Conservation (phyloP, 148 eudicot genomes). For the Limonium bicolor region DNA sequence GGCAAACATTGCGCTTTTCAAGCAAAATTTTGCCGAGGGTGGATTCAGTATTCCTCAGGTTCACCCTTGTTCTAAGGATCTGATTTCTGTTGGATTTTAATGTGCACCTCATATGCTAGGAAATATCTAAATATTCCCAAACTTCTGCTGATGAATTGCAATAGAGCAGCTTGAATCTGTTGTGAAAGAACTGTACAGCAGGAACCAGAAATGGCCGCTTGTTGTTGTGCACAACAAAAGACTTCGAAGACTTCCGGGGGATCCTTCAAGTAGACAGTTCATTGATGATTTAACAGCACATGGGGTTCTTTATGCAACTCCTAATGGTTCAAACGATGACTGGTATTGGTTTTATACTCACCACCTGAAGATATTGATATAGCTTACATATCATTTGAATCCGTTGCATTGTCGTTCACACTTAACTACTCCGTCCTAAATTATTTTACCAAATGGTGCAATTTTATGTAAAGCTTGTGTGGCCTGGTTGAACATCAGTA, state of each 20-base stretch:
- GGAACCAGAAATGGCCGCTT: slow-evolving; percentile 69
- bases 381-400: too few relatives aligned
- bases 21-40: slow-evolving; percentile 84
- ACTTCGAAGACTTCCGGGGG: slow-evolving; percentile 35
- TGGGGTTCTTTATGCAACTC: slow-evolving; percentile 69
- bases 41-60: slow-evolving; percentile 85
- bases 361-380: too few relatives aligned
- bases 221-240: slow-evolving; percentile 78
- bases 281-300: slow-evolving; percentile 51
- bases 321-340: slow-evolving; percentile 91
- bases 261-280: slow-evolving; percentile 37
- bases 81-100: too few relatives aligned
- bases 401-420: too few relatives aligned
- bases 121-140: too few relatives aligned
- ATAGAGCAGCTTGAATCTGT: slow-evolving; percentile 84
- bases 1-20: slow-evolving; percentile 81
- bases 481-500: too few relatives aligned
- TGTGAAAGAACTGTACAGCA: slow-evolving; percentile 48
- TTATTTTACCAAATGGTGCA: too few relatives aligned
- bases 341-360: slow-evolving; percentile 49
- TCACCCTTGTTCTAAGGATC: too few relatives aligned
- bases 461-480: too few relatives aligned
- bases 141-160: slow-evolving; percentile 15
- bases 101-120: too few relatives aligned
- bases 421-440: too few relatives aligned